Evolutionary conservation across 2,329 filamentous ascomycete species (phyloP).

Genomic region (Pseudogymnoascus sp.): DNA sequence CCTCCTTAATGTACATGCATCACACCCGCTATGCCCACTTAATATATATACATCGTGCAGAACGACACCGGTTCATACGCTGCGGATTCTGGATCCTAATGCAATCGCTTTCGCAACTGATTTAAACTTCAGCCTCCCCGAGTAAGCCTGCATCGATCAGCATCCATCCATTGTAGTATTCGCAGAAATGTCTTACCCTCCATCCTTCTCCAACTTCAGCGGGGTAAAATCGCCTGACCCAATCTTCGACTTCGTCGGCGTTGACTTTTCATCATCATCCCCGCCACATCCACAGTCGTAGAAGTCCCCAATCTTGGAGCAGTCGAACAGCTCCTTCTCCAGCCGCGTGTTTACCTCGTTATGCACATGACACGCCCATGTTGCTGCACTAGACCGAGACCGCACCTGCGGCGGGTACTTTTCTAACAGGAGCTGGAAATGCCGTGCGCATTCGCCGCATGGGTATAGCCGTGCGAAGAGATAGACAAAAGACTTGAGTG

Average conservation of each 20-base stretch:
- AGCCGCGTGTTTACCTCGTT: conserved; percentile 60
- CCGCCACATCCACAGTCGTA: conserved; percentile 67
- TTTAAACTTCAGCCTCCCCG: neutral
- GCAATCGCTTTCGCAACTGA: neutral
- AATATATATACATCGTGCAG: neutral
- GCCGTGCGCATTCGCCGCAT: conserved; percentile 60
- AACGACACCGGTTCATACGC: neutral
- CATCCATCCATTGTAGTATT: neutral
- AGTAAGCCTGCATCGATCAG: neutral
- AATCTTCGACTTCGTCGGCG: conserved; percentile 25
- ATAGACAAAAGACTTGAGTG: conserved; percentile 57
- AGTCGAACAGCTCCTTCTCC: conserved; percentile 56
- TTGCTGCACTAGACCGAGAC: conserved; percentile 54
- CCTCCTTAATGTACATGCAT: neutral
- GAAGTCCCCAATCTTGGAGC: conserved; percentile 59
- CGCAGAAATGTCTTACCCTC: conserved; percentile 27
- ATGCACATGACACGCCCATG: conserved; percentile 62
- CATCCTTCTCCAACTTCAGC: conserved; percentile 27
- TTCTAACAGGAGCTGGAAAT: conserved; percentile 55
- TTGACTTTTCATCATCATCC: conserved; percentile 42
- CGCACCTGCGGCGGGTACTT: conserved; percentile 60
- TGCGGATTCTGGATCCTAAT: neutral
- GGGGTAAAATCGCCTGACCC: conserved; percentile 27
- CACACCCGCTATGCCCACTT: neutral
- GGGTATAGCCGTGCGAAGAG: conserved; percentile 63